phyloP scores from a whole-genome alignment of 2,329 filamentous ascomycete species.

The Colletotrichum aenigma region DNA sequence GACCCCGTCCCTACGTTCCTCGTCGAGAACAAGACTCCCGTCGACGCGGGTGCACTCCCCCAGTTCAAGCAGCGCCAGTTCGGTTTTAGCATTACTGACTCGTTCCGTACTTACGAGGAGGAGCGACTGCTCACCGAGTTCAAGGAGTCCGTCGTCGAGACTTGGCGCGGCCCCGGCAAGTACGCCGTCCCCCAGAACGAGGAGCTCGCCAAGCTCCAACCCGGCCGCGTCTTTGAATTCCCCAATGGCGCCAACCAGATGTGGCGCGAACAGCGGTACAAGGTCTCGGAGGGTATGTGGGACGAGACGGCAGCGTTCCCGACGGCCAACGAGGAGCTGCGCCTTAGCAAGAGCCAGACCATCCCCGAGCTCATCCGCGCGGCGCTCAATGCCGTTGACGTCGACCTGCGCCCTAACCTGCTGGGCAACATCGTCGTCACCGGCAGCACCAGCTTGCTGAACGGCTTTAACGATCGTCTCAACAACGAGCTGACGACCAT shows the following conservation, averaged over 20 bases:
- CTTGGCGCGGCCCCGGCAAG: conserved; percentile 82
- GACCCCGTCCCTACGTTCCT: conserved; percentile 85
- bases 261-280: conserved; percentile 88
- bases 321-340: conserved; percentile 37
- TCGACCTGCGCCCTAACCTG: conserved; percentile 83
- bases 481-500: conserved; percentile 81
- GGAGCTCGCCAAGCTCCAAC: conserved; percentile 73
- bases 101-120: conserved; percentile 85
- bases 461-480: conserved; percentile 90
- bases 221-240: conserved; percentile 93
- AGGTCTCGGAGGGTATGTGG: conserved; percentile 87
- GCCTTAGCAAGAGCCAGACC: conserved; percentile 74
- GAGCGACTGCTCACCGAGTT: conserved; percentile 93
- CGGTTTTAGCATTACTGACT: conserved; percentile 62
- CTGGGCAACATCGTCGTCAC: conserved; percentile 93
- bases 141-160: conserved; percentile 96
- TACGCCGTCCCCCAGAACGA: conserved; percentile 72
- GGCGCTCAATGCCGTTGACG: conserved; percentile 80
- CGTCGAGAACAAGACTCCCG: conserved; percentile 84
- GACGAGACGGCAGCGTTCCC: conserved; percentile 78
- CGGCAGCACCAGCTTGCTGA: conserved; percentile 83
- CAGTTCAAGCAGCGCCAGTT: conserved; percentile 79
- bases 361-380: conserved; percentile 83
- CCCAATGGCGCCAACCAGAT: conserved; percentile 96
- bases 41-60: conserved; percentile 82